Base-by-base conservation (phyloP, 2,329 filamentous ascomycete genomes). In the Plectosphaerella cucumerina region DNA sequence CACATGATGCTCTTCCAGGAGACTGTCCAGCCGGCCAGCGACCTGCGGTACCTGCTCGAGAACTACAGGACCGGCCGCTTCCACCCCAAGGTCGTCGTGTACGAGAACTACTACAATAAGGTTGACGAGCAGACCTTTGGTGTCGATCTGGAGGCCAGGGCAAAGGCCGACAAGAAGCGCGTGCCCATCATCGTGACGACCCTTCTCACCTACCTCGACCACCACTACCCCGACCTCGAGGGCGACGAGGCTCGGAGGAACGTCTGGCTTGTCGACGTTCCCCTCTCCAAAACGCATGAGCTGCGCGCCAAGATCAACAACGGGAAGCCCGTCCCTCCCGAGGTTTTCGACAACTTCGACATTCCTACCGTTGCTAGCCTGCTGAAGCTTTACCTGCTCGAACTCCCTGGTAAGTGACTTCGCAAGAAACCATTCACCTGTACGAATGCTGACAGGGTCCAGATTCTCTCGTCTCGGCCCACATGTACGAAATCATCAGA, bases 1-100 rank as follows among this genome's bases (percentile, higher is more conserved):
- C 91, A 95, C 66, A 97, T 99, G 92, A 91, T 99, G 85, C 80
- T 99, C 44, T 99, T 95, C 73, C 94, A 99, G 69, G 94, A 99
- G 75, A 97, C 94, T 1, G 89, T 99, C n/a, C 94, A 97, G 69
- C 94, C 94, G 6, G 68, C 85, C 45, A 89, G 90, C 37, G 94
- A 99, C 69, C 74, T 99, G 59, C 83, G 94, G 56, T 99, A 97
- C 68, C 80, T 99, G 53, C 78, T 99, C 44, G 94, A 99, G 73
- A 99, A 93, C 66, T 99, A 99, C 71, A 87, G 92, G 56, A 99
- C 94, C 6, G 94, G 94, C 56, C 89, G 86, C 58, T 99, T 96
- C 66, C 83, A 90, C 48, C 94, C 94, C 9, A 92, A 84, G 62
- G 93, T 97, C 23, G 85, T 91, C 44, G 87, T 90, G 4, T 99